Conservation (phyloP, 2,329 filamentous ascomycete species). For the Rutstroemia sp. region DNA sequence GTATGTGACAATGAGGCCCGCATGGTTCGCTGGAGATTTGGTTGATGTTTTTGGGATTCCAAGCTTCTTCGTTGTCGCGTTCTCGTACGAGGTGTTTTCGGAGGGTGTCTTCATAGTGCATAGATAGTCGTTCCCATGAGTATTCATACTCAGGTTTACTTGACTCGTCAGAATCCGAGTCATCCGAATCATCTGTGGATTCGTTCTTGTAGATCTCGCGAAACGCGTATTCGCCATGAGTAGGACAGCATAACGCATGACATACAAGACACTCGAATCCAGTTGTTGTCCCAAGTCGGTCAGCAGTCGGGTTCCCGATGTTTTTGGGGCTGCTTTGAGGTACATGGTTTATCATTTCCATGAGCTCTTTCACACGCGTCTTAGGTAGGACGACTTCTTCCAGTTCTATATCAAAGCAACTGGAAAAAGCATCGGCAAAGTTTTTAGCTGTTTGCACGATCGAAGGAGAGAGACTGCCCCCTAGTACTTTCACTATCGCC, state of each 20-base stretch:
- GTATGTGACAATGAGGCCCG: background rate
- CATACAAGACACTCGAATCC: slow-evolving; percentile 25
- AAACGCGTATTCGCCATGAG: slow-evolving; percentile 23
- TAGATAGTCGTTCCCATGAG: slow-evolving; percentile 12
- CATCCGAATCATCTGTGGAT: slow-evolving; percentile 10
- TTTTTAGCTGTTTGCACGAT: background rate
- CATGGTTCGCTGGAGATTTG: background rate
- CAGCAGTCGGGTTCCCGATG: background rate
- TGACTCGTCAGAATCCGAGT: background rate
- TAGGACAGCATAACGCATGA: slow-evolving; percentile 21
- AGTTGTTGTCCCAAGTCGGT: slow-evolving; percentile 19
- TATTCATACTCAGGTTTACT: slow-evolving; percentile 13
- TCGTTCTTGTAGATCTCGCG: slow-evolving; percentile 6
- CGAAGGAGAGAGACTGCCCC: slow-evolving; percentile 2
- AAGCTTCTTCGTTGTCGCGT: background rate
- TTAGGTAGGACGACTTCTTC: slow-evolving; percentile 17
- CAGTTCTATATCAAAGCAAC: slow-evolving; percentile 15
- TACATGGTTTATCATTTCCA: slow-evolving; percentile 10
- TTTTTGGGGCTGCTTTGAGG: background rate
- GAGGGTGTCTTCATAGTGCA: slow-evolving; percentile 17
- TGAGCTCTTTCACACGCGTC: slow-evolving; percentile 19
- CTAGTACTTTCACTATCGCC: slow-evolving; percentile 10
- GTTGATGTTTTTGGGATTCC: background rate
- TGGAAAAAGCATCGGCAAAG: slow-evolving; percentile 15
- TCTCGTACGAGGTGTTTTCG: slow-evolving; percentile 14